phyloP scores from a whole-genome alignment of 1,284 basidiomycete species.

The Ustilago sp. region DNA sequence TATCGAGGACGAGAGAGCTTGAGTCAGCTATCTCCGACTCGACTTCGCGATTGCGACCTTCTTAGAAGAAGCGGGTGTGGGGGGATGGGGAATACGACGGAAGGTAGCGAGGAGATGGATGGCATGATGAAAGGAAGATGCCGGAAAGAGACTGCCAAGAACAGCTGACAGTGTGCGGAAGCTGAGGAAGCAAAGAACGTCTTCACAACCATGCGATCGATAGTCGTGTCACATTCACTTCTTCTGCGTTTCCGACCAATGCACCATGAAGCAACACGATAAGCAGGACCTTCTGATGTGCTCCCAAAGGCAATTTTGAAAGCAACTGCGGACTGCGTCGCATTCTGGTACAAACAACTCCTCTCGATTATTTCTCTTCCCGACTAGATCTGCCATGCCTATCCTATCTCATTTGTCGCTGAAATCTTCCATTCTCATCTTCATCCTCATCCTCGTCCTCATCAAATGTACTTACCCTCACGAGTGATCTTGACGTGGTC shows the following conservation, averaged over 20 bases:
- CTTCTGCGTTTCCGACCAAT: background rate
- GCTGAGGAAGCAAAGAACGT: background rate
- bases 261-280: background rate
- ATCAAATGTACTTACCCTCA: constrained; percentile 65
- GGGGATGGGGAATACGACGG: background rate
- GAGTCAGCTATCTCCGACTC: constrained; percentile 54
- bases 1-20: constrained; percentile 56
- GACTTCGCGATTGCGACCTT: constrained; percentile 42
- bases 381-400: background rate
- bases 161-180: background rate
- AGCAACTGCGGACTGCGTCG: background rate
- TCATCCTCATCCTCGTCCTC: background rate
- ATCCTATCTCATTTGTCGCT: constrained; percentile 1
- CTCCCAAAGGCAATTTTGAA: background rate
- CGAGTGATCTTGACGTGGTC: constrained; percentile 70
- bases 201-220: background rate
- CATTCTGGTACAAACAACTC: background rate
- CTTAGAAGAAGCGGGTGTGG: background rate
- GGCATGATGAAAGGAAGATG: background rate
- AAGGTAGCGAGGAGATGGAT: background rate
- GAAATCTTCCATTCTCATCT: background rate
- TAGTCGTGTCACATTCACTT: background rate
- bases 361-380: background rate
- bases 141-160: background rate
- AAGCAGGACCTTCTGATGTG: background rate